Conservation (phyloP, 164 flowering plant genomes). For the Nymphaea colorata region DNA sequence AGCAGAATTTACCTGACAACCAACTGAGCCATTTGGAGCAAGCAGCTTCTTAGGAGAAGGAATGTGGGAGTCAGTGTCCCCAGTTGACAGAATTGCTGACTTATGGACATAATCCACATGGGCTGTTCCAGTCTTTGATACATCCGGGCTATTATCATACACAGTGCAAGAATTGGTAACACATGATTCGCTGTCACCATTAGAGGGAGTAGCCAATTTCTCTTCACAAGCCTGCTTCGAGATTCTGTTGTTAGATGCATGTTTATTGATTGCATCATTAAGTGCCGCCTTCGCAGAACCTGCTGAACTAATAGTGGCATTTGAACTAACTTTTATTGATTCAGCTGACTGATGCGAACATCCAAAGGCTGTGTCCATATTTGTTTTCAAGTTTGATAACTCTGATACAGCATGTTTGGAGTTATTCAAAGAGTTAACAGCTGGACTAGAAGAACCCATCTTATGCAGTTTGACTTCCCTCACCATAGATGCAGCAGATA, state of each 20-base stretch:
- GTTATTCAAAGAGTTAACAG: neutral
- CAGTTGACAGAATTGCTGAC: constrained; percentile 6
- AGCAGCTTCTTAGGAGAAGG: constrained; percentile 3
- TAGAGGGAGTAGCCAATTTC: neutral
- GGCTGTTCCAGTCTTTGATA: neutral
- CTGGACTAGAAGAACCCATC: neutral
- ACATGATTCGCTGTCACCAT: constrained; percentile 1
- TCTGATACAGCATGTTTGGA: neutral
- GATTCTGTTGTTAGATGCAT: neutral
- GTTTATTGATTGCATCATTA: neutral
- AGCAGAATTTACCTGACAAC: constrained; percentile 15
- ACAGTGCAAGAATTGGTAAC: neutral
- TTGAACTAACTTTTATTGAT: neutral
- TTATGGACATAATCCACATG: neutral
- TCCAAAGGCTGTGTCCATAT: neutral
- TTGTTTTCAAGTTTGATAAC: neutral
- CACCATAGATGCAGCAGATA: constrained; percentile 9
- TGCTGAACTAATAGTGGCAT: neutral
- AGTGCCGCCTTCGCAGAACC: neutral
- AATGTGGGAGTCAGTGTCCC: constrained; percentile 5
- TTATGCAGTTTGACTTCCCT: constrained; percentile 3
- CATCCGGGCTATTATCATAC: constrained; percentile 4
- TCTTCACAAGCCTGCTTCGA: neutral
- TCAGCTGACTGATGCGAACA: neutral
- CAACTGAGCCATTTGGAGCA: constrained; percentile 3